phyloP scores from a whole-genome alignment of 2,329 filamentous ascomycete species.

The Volutella citrinella region DNA sequence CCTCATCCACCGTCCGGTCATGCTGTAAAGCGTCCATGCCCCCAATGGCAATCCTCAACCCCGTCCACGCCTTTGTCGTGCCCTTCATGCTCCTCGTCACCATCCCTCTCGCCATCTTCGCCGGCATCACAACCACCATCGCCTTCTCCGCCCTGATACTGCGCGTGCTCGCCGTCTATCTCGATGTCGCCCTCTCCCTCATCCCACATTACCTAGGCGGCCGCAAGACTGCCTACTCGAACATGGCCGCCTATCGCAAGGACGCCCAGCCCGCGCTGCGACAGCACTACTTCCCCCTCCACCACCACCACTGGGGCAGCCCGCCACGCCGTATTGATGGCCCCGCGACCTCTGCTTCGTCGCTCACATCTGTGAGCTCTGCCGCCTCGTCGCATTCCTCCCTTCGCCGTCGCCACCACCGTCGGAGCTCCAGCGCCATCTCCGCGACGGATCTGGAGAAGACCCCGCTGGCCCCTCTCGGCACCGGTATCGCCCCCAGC shows the following conservation, averaged over 20 bases:
- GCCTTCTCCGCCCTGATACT: conserved; percentile 61
- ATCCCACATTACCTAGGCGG: conserved; percentile 53
- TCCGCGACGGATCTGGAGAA: no score
- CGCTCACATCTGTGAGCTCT: conserved; percentile 15
- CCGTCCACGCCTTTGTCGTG: conserved; percentile 54
- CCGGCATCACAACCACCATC: conserved; percentile 60
- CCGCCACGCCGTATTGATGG: conserved; percentile 6
- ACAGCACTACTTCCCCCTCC: conserved; percentile 15
- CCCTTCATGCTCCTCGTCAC: conserved; percentile 63
- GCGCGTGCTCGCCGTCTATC: conserved; percentile 59
- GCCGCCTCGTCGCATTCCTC: conserved; percentile 16
- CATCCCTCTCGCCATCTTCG: conserved; percentile 60
- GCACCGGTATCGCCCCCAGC: conserved; percentile 41
- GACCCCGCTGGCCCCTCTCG: no score
- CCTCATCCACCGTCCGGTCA: conserved; percentile 10
- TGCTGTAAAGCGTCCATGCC: conserved; percentile 15
- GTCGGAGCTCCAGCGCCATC: conserved; percentile 34
- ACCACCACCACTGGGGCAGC: conserved; percentile 10
- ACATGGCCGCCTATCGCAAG: no score
- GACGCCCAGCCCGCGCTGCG: no score
- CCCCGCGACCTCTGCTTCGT: conserved; percentile 8
- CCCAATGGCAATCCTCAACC: conserved; percentile 51
- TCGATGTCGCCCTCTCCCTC: conserved; percentile 59
- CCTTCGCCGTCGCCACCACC: conserved; percentile 26
- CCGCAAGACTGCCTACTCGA: conserved; percentile 30